Base-by-base conservation (phyloP, 2,329 filamentous ascomycete genomes). In the Colletotrichum lupini region DNA sequence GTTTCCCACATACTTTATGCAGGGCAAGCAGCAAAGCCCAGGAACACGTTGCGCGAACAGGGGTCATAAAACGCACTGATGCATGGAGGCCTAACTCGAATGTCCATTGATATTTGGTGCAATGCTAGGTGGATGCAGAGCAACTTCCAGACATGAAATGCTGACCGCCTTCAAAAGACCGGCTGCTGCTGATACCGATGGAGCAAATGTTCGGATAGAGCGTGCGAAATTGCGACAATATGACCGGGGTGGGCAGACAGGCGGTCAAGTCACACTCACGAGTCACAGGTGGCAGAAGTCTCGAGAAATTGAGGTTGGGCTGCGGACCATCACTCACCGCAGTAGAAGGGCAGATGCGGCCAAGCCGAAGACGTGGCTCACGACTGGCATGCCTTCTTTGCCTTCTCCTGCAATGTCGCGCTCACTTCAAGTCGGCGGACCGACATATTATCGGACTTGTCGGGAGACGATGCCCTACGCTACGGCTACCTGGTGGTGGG, bases 51-150 rank as follows among this genome's bases (percentile, higher is more conserved):
- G 65, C 57, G 62, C 66, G 42, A 59, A 19, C 14, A 49, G 8
- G 58, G 69, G 65, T 53, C 52, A 66, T 19, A 37, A 68, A 37
- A 49, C 24, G 60, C 26, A 63, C 26, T 24, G 66, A 69, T 65
- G 70, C 70, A 73, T 57, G 55, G 70, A 69, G 60, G 70, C 70
- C 70, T 65, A 70, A 73, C 60, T 19, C 42, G n/a, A 28, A 32
- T 53, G 19, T 26, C 16, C 26, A 24, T 16, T 14, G n/a, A 3
- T 32, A 32, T 32, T 32, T 32, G 8, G 32, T 56, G 49, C 30
- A 64, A 8, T 16, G 19, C 11, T 3, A 56, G 16, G 26, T 19
- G 19, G 24, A 24, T 37, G 12, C 32, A 61, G 35, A 30, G 14
- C 35, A 52, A 62, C 37, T 26, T 28, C 59, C 26, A 37, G 12